These are phyloP conservation scores for Trichoderma oligosporum DNA, from an alignment of 2,329 filamentous ascomycete genomes.

Conservation along the genomic window DNA sequence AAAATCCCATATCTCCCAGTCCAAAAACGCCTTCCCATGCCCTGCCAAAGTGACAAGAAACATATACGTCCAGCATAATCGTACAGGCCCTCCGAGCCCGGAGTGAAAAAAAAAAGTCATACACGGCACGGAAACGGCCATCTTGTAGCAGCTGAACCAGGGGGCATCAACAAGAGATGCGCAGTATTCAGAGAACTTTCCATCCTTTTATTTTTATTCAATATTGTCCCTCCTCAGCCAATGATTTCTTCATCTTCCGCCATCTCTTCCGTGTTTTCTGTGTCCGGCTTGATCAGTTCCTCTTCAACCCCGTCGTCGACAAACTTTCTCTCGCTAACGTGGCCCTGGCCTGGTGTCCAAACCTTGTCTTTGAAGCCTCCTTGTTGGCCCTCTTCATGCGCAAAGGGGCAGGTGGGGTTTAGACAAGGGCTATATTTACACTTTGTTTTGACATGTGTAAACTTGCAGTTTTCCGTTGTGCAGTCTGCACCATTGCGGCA, in stretches of 20 bases:
- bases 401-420: constrained; percentile 82
- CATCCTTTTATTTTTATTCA: not conserved
- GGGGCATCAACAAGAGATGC: constrained; percentile 2
- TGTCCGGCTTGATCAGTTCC: constrained; percentile 67
- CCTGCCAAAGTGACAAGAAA: constrained; percentile 23
- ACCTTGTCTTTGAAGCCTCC: constrained; percentile 84
- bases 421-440: constrained; percentile 92
- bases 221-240: constrained; percentile 26
- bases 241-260: constrained; percentile 40
- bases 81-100: constrained; percentile 22
- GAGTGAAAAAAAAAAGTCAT: constrained; percentile 9
- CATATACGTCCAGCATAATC: constrained; percentile 22
- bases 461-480: constrained; percentile 76
- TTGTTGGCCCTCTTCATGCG: constrained; percentile 87
- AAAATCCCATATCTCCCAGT: constrained; percentile 9
- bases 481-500: constrained; percentile 93
- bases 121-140: not conserved
- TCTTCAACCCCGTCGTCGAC: constrained; percentile 65
- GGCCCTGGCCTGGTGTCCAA: constrained; percentile 69
- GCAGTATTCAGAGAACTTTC: constrained; percentile 21
- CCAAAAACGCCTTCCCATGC: constrained; percentile 23
- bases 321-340: constrained; percentile 87
- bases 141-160: constrained; percentile 4
- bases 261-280: constrained; percentile 39
- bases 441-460: constrained; percentile 76